A percentile compares a stretch with the other conserved stretches of the same genome.
These are phyloP conservation scores for Psidium guajava DNA, from an alignment of 345 rosid species.

Conservation along the genomic window DNA sequence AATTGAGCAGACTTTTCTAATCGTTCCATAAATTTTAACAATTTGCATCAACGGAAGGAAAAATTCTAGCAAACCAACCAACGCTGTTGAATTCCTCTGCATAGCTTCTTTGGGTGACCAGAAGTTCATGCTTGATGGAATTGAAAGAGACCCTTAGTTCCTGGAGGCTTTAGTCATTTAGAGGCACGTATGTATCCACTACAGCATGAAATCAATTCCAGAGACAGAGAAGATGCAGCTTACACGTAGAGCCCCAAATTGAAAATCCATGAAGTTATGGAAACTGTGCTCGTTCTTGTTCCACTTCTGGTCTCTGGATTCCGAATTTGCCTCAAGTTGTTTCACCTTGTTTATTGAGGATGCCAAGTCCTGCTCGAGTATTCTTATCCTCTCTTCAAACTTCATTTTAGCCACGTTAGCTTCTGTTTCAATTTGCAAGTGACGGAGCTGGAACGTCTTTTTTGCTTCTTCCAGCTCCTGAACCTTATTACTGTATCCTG, in stretches of 20 bases:
- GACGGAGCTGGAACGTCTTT: constrained; percentile 29
- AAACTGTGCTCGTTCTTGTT: constrained; percentile 35
- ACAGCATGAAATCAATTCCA: not conserved
- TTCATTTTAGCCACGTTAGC: not conserved
- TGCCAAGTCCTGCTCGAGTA: constrained; percentile 16
- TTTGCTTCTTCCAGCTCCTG: constrained; percentile 10
- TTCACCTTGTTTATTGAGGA: constrained; percentile 18
- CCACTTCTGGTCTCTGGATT: constrained; percentile 24
- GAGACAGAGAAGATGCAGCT: not conserved
- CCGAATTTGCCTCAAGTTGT: constrained; percentile 1
- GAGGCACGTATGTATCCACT: not conserved
- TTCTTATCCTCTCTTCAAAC: constrained; percentile 10
- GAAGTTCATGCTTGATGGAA: constrained; percentile 59
- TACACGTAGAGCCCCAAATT: constrained; percentile 53
- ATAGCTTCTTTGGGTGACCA: constrained; percentile 30
- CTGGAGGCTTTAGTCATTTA: constrained; percentile 24
- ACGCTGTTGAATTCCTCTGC: constrained; percentile 40
- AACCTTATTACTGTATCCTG: constrained; percentile 17
- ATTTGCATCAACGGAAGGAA: not conserved
- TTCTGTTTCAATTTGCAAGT: constrained; percentile 17
- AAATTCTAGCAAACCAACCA: constrained; percentile 26
- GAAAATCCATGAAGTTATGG: constrained; percentile 25
- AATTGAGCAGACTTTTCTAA: not conserved
- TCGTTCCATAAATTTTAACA: not conserved
- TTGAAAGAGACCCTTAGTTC: constrained; percentile 42